phyloP scores from a whole-genome alignment of 1,284 basidiomycete genomes.

The Pseudozyma tsukubaensis region DNA sequence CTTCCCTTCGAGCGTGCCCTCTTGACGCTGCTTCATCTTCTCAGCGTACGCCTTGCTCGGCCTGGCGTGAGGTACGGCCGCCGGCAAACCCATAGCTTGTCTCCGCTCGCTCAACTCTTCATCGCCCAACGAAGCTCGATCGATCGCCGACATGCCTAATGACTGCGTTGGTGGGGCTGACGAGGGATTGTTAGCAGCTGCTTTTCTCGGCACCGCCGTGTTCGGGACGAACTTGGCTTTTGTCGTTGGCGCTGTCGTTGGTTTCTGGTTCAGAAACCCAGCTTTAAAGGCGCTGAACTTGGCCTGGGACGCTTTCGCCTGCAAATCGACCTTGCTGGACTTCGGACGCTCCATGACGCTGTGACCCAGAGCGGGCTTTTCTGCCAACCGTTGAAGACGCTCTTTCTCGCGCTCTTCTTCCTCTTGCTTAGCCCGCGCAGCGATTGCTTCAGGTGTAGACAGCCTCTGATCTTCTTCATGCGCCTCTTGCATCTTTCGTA shows the following conservation, averaged over 20 bases:
- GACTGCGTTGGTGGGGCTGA: slow-evolving; percentile 45
- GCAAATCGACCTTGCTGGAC: not conserved
- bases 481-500: slow-evolving; percentile 46
- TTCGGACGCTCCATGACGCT: slow-evolving; percentile 34
- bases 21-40: slow-evolving; percentile 44
- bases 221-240: slow-evolving; percentile 29
- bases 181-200: slow-evolving; percentile 2
- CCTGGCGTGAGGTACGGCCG: slow-evolving; percentile 62
- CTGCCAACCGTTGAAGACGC: slow-evolving; percentile 15
- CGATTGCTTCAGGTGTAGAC: slow-evolving; percentile 32
- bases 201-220: slow-evolving; percentile 7
- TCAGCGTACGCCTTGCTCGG: slow-evolving; percentile 65
- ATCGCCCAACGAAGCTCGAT: slow-evolving; percentile 53
- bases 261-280: slow-evolving; percentile 55
- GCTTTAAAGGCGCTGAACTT: slow-evolving; percentile 60
- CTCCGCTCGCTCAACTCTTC: slow-evolving; percentile 42
- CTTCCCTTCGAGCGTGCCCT: slow-evolving; percentile 5
- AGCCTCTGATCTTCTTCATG: slow-evolving; percentile 31
- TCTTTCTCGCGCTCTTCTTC: slow-evolving; percentile 29
- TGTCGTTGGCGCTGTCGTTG: not conserved
- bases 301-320: slow-evolving; percentile 19
- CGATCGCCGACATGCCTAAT: slow-evolving; percentile 61
- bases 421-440: slow-evolving; percentile 29
- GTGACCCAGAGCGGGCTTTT: slow-evolving; percentile 43
- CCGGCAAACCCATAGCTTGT: slow-evolving; percentile 51